phyloP scores from a whole-genome alignment of 2,329 filamentous ascomycete genomes.

The Plectosphaerella plurivora region DNA sequence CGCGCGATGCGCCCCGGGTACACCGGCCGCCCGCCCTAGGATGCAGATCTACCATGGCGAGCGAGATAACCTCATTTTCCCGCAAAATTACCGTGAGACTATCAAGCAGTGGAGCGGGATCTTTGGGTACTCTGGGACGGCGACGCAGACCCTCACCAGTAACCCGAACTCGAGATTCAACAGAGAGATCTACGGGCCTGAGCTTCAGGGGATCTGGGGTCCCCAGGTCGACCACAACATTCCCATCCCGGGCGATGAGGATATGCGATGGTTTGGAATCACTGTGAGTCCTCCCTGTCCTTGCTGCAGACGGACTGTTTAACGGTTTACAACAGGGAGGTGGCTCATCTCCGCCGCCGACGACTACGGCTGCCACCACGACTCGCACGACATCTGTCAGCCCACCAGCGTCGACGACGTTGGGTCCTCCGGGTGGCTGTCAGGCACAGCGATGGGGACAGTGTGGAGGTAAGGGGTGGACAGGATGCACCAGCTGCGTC shows the following conservation, averaged over 20 bases:
- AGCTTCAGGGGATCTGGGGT: constrained; percentile 26
- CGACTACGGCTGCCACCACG: no score
- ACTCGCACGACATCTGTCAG: no score
- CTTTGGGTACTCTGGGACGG: constrained; percentile 30
- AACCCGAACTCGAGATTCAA: constrained; percentile 22
- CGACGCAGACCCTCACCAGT: constrained; percentile 19
- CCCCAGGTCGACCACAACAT: constrained; percentile 25
- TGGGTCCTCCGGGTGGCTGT: no score
- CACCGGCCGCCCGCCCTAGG: constrained; percentile 39
- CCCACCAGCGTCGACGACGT: no score
- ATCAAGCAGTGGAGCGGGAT: constrained; percentile 53
- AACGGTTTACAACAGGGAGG: no score
- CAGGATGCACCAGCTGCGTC: neutral
- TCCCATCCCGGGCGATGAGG: constrained; percentile 22
- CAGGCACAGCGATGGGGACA: neutral
- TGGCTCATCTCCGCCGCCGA: no score
- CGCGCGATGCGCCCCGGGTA: constrained; percentile 38
- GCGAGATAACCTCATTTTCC: constrained; percentile 42
- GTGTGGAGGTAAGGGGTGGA: constrained; percentile 1
- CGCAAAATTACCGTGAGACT: constrained; percentile 52
- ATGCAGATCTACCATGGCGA: constrained; percentile 57
- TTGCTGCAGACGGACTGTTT: no score
- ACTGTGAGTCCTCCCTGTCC: no score
- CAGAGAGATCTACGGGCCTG: constrained; percentile 25
- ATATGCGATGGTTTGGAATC: constrained; percentile 18